Evolutionary conservation across 441 rosid species (phyloP), one percentile per base, ranked within the genome.

Genomic region (Hura crepitans): DNA sequence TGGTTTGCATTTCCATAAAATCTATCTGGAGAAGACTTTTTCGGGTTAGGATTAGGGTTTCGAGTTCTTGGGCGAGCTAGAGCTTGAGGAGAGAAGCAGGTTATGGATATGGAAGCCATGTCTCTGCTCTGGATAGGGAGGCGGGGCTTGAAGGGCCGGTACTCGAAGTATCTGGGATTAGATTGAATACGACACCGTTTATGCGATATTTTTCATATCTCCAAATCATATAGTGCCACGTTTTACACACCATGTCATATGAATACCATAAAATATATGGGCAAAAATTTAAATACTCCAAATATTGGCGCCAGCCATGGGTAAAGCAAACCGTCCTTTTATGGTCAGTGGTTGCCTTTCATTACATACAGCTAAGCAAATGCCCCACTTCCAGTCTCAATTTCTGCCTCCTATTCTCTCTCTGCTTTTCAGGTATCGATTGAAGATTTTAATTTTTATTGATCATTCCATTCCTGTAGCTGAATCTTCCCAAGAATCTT

Each of bases 51-150:
- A 72, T 81, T 84, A 50, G 76, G 76, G 70, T 81, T 85, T 64
- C 70, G 70, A 33, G 78, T 77, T 58, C 47, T 82, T 28, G 85
- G 74, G 54, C 87, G 85, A 70, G 87, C 82, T 61, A 79, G 78
- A 66, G 88, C 86, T 73, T 75, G 89, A 28, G 80, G 86, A 77
- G 75, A 76, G 79, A 76, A 77, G 58, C 67, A 63, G 81, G 63
- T 65, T 12, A 77, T 49, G 77, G 85, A 81, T 68, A 85, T 53
- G 78, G 86, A 74, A 63, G 80, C 79, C 87, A 82, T 80, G 72
- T 39, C 62, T 60, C 30, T 27, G 58, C 49, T 30, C 28, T 1
- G 37, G 42, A 11, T 14, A 23, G 18, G 6, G 43, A 47, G 57
- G 45, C 51, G 25, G 20, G 14, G n/a, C 13, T 49, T 1, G 39